These are phyloP conservation scores for Murraya koenigii DNA, from an alignment of 345 rosid species.

Conservation along the genomic window DNA sequence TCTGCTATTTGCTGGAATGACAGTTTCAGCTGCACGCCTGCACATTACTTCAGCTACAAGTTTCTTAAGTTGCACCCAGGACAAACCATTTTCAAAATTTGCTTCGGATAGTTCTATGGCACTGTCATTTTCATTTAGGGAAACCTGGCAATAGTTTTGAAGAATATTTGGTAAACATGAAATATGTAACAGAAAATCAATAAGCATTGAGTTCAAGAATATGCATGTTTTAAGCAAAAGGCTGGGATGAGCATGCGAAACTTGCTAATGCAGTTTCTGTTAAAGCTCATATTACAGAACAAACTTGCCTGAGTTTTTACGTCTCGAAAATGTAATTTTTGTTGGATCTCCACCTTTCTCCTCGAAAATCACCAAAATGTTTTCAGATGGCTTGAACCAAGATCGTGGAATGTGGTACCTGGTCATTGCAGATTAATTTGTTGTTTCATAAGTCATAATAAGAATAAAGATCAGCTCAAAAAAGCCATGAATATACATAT, in stretches of 20 bases:
- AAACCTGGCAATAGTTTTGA: constrained; percentile 38
- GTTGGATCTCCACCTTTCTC: constrained; percentile 88
- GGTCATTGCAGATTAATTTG: background rate
- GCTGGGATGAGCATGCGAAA: background rate
- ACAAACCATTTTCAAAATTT: constrained; percentile 31
- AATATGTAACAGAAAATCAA: background rate
- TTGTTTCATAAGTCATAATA: background rate
- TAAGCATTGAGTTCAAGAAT: no score
- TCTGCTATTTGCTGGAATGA: background rate
- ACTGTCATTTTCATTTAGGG: constrained; percentile 45
- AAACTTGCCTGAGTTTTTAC: constrained; percentile 40
- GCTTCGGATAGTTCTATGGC: constrained; percentile 34
- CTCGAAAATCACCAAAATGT: constrained; percentile 78
- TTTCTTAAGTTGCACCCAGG: constrained; percentile 27
- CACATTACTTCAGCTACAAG: constrained; percentile 53
- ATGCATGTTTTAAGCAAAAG: background rate
- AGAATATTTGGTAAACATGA: background rate
- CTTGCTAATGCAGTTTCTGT: background rate
- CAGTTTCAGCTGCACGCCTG: constrained; percentile 39
- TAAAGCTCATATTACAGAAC: background rate
- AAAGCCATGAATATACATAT: no score
- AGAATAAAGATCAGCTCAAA: background rate
- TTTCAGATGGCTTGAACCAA: constrained; percentile 90
- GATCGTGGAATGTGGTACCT: constrained; percentile 97
- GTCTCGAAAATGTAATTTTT: constrained; percentile 57